A percentile compares a stretch with the other conserved stretches of the same genome.
These are phyloP conservation scores for Paxillus involutus DNA, from an alignment of 768 basidiomycete genomes.

Conservation along the genomic window DNA sequence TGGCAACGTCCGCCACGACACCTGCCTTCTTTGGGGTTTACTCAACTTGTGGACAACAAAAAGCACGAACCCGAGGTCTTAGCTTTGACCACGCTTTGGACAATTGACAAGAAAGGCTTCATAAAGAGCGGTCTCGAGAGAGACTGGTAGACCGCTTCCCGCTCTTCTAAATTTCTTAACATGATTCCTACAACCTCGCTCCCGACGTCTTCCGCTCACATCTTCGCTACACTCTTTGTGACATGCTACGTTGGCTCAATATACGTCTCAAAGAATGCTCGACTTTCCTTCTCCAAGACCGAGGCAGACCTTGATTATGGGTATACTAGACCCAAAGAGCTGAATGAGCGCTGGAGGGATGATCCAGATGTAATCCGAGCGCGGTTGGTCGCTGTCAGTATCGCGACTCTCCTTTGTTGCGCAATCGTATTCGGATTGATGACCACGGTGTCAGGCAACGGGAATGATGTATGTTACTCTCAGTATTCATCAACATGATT, in stretches of 20 bases:
- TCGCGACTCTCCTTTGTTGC: slow-evolving; percentile 63
- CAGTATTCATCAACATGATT: not conserved
- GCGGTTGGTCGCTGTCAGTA: slow-evolving; percentile 64
- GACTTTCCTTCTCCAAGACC: slow-evolving; percentile 49
- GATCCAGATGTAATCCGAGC: slow-evolving; percentile 85
- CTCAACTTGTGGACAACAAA: slow-evolving; percentile 8
- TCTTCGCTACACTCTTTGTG: slow-evolving; percentile 59
- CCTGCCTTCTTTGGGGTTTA: not conserved
- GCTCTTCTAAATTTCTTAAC: slow-evolving; percentile 2
- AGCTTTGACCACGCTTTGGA: slow-evolving; percentile 1
- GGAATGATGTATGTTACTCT: slow-evolving; percentile 13
- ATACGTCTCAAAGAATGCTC: slow-evolving; percentile 68
- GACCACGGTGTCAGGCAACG: slow-evolving; percentile 23
- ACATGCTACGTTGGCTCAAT: slow-evolving; percentile 79
- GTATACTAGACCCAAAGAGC: slow-evolving; percentile 30
- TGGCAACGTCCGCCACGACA: not conserved
- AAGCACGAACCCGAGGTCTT: not conserved
- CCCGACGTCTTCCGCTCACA: slow-evolving; percentile 43
- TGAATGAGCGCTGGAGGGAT: slow-evolving; percentile 65
- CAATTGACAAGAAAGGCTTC: not conserved
- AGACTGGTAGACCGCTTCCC: slow-evolving; percentile 1
- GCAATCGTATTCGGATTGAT: slow-evolving; percentile 47
- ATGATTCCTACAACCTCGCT: slow-evolving; percentile 28
- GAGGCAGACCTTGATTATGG: slow-evolving; percentile 24
- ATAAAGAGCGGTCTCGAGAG: slow-evolving; percentile 10